phyloP scores from a whole-genome alignment of 345 rosid species.

The Gossypium bickii region DNA sequence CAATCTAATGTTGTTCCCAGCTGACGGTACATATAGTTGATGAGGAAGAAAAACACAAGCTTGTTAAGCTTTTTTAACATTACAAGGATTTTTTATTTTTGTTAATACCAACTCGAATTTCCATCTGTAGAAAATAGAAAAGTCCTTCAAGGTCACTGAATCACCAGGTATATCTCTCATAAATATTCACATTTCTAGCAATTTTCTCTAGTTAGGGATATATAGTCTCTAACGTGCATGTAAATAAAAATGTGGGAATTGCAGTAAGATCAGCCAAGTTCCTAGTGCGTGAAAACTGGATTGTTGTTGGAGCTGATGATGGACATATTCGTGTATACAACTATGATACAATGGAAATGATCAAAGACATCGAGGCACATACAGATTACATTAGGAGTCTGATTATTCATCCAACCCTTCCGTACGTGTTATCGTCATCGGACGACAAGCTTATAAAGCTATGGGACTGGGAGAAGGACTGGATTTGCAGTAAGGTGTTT shows the following conservation, averaged over 20 bases:
- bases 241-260: not conserved
- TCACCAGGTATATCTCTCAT: slow-evolving; percentile 6
- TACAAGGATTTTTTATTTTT: not conserved
- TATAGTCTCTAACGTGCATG: not conserved
- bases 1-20: not conserved
- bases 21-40: too few species aligned
- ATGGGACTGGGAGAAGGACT: slow-evolving; percentile 90
- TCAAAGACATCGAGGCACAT: slow-evolving; percentile 80
- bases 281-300: slow-evolving; percentile 33
- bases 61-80: not conserved
- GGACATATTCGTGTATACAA: slow-evolving; percentile 75
- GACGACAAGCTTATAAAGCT: slow-evolving; percentile 85
- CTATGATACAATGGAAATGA: slow-evolving; percentile 67
- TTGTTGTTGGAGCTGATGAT: slow-evolving; percentile 84
- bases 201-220: not conserved
- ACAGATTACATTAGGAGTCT: slow-evolving; percentile 78
- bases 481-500: slow-evolving; percentile 65
- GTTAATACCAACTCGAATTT: not conserved
- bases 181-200: not conserved
- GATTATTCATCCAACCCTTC: slow-evolving; percentile 71
- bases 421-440: slow-evolving; percentile 63
- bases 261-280: slow-evolving; percentile 19
- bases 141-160: slow-evolving; percentile 12
- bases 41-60: not conserved
- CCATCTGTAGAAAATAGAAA: slow-evolving; percentile 8